Evolutionary conservation across 345 rosid species (phyloP).

Genomic region (Limnanthes douglasii): DNA sequence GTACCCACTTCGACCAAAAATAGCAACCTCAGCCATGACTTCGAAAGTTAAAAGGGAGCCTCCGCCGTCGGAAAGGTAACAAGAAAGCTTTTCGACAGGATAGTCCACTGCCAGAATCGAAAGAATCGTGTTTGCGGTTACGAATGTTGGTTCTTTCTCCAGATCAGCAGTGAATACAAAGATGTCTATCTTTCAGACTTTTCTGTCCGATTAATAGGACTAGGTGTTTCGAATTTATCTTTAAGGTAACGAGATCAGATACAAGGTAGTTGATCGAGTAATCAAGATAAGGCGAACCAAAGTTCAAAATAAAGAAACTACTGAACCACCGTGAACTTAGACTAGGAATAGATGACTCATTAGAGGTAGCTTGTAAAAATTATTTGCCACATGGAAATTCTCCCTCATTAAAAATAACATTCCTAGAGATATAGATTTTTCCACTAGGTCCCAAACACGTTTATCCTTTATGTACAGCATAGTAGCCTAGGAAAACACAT

Average conservation of each 20-base stretch:
- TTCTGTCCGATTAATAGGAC: conserved; percentile 78
- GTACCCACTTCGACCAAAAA: conserved; percentile 97
- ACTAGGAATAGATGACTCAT: conserved; percentile 73
- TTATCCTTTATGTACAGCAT: too few species aligned
- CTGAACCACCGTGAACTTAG: too few species aligned
- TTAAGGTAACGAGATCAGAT: conserved; percentile 57
- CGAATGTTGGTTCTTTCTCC: conserved; percentile 85
- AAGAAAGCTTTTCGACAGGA: conserved; percentile 74
- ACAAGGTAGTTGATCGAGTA: conserved; percentile 84
- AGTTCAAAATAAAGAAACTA: too few species aligned
- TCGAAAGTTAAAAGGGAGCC: conserved; percentile 89
- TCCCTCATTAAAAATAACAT: too few species aligned
- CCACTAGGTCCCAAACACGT: too few species aligned
- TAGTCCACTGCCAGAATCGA: conserved; percentile 72
- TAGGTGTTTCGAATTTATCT: conserved; percentile 82
- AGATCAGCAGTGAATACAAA: conserved; percentile 94
- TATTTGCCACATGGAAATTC: too few species aligned
- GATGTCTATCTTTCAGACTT: conserved; percentile 78
- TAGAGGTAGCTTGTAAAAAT: too few species aligned
- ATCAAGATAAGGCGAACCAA: conserved; percentile 95
- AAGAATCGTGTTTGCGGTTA: conserved; percentile 76
- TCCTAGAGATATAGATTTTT: too few species aligned
- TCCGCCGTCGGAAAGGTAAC: conserved; percentile 86
- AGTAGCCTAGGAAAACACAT: too few species aligned
- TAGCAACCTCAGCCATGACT: conserved; percentile 97